Percentiles rank a stretch among this genome's conserved stretches.
Evolutionary conservation across 495 filamentous ascomycete genomes (phyloP).

Genomic region (Immersiella caudata): DNA sequence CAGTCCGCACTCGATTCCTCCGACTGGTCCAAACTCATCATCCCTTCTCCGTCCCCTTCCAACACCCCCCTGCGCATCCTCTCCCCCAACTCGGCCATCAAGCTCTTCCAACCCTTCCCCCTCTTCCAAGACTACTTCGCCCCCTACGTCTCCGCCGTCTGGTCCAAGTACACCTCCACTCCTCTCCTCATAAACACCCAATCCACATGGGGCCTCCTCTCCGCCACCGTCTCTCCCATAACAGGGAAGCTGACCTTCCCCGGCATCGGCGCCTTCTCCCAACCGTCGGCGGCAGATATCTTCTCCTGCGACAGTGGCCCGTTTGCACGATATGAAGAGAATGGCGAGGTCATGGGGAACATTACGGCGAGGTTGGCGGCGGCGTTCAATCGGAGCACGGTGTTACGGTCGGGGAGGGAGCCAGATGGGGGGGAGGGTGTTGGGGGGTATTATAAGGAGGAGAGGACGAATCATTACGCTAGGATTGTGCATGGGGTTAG

Average conservation of each 20-base stretch:
- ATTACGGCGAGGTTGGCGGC: slow-evolving; percentile 69
- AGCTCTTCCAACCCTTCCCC: slow-evolving; percentile 30
- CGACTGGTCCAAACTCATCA: slow-evolving; percentile 67
- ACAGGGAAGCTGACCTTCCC: slow-evolving; percentile 56
- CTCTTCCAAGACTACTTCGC: slow-evolving; percentile 66
- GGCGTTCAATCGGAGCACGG: slow-evolving; percentile 67
- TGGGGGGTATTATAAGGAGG: slow-evolving; percentile 55
- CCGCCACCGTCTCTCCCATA: slow-evolving; percentile 48
- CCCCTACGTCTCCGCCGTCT: slow-evolving; percentile 65
- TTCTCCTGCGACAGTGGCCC: slow-evolving; percentile 73
- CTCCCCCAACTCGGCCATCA: slow-evolving; percentile 66
- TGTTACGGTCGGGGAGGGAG: slow-evolving; percentile 53
- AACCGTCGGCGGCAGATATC: slow-evolving; percentile 65
- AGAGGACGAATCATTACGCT: slow-evolving; percentile 74
- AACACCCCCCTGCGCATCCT: slow-evolving; percentile 60
- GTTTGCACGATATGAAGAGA: slow-evolving; percentile 53
- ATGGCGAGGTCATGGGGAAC: slow-evolving; percentile 46
- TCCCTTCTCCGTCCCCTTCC: slow-evolving; percentile 39
- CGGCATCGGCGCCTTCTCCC: slow-evolving; percentile 52
- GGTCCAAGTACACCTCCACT: slow-evolving; percentile 56
- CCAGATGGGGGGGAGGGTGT: slow-evolving; percentile 47
- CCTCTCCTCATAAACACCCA: slow-evolving; percentile 67
- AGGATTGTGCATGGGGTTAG: slow-evolving; percentile 67
- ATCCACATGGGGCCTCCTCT: slow-evolving; percentile 48
- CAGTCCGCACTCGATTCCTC: slow-evolving; percentile 59